Conservation (phyloP, 176 grass and related monocot species). For the Ensete ventricosum region DNA sequence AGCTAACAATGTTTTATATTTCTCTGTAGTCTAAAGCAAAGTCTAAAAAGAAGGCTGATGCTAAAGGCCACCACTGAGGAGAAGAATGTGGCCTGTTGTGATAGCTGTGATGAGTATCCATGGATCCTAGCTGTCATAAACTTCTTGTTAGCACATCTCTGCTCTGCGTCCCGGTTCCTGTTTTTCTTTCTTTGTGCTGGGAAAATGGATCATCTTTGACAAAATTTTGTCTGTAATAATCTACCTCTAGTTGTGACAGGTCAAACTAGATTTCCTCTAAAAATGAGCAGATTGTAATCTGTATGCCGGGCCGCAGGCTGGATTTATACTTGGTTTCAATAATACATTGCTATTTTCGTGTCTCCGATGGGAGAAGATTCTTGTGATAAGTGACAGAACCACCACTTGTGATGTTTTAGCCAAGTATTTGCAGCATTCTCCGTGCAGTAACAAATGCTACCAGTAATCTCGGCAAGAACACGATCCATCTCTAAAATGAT, state of each 20-base stretch:
- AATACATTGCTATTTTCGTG: too few species aligned
- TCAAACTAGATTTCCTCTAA: neutral
- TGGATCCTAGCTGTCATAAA: neutral
- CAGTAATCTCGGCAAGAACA: slow-evolving; percentile 89
- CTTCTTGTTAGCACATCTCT: neutral
- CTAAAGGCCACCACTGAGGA: neutral
- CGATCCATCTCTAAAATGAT: slow-evolving; percentile 62
- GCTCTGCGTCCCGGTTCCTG: neutral
- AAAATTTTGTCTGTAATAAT: neutral
- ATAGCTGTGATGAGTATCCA: neutral
- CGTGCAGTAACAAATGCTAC: slow-evolving; percentile 18
- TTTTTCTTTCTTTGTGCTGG: neutral
- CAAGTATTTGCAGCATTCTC: too few species aligned
- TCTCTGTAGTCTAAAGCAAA: neutral
- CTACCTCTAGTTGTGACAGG: neutral
- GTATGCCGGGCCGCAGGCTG: too few species aligned
- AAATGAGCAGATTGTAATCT: too few species aligned
- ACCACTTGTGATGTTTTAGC: too few species aligned
- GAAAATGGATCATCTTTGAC: neutral
- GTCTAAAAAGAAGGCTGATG: neutral
- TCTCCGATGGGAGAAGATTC: too few species aligned
- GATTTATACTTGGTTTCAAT: too few species aligned
- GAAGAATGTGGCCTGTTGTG: neutral
- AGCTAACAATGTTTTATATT: neutral
- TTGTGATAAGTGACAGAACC: too few species aligned